Conservation (phyloP, 1,284 basidiomycete species). For the Microbotryomycetes sp. region DNA sequence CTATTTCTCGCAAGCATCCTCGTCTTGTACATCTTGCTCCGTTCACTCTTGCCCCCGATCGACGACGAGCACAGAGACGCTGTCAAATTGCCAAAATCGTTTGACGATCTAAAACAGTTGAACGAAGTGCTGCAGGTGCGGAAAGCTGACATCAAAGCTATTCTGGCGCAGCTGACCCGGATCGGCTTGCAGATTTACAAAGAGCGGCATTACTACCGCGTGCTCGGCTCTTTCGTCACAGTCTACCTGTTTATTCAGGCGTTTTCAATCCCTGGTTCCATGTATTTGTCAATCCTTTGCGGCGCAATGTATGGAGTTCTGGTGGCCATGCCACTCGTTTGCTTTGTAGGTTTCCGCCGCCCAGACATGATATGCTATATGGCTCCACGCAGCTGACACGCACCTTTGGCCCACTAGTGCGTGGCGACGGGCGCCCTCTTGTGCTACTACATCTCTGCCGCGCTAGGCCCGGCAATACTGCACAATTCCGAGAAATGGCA, state of each 20-base stretch:
- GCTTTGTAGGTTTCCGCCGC: constrained; percentile 48
- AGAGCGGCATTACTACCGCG: constrained; percentile 38
- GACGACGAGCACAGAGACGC: constrained; percentile 28
- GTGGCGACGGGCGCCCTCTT: constrained; percentile 85
- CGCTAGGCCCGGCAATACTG: constrained; percentile 80
- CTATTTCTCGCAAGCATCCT: constrained; percentile 52
- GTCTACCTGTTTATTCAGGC: constrained; percentile 94
- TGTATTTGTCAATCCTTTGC: constrained; percentile 95
- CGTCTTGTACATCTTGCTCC: constrained; percentile 23
- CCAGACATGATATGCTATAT: not conserved
- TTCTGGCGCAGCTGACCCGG: not conserved
- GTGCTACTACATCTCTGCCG: constrained; percentile 85
- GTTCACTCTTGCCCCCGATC: constrained; percentile 32
- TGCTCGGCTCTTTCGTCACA: constrained; percentile 41
- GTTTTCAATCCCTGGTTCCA: constrained; percentile 91
- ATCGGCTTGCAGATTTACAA: constrained; percentile 39
- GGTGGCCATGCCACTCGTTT: constrained; percentile 79
- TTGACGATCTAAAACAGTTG: constrained; percentile 42
- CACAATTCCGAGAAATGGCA: constrained; percentile 67
- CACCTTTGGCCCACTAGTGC: constrained; percentile 45
- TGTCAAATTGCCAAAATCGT: constrained; percentile 41
- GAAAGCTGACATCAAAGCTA: not conserved
- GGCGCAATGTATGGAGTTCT: constrained; percentile 95
- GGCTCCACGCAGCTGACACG: not conserved
- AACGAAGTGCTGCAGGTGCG: constrained; percentile 38